Base-by-base conservation (phyloP, 345 rosid species). In the Citrus reticulata region DNA sequence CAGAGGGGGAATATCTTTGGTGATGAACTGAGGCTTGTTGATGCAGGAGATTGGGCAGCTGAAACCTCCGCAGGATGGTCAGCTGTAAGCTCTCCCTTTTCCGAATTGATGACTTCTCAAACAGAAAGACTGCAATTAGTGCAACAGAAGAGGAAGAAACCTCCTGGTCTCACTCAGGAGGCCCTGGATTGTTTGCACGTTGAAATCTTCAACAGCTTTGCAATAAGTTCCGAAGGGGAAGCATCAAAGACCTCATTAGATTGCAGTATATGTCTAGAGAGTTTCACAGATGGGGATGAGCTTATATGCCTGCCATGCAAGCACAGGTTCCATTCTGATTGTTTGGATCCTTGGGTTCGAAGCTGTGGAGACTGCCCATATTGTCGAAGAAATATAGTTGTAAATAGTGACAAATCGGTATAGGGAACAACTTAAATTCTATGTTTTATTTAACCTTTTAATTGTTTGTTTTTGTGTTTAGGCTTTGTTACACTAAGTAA, bases 281-380 rank as follows among this genome's bases (percentile, higher is more conserved):
- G 90, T 85, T 96, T 92, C 59, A 37, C 57, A 20, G 91, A 82
- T 46, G 94, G 91, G 17, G 97, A 92, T 57, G 80, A 62, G 62
- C 94, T 94, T 54, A 85, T 85, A 39, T 63, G 87, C 39, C 82
- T 92, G 39, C 91, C 96, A 0, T 93, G 97, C 63, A 87, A 73
- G 9, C 99, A 94, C 79, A 84, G 88, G 64, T 96, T 93, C 77
- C 99, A 94, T 76, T 87, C 87, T 4, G 77, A 80, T 62, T 95
- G 98, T 89, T 85, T 95, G 88, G 86, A 85, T 77, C 99, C 98
- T 16, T 95, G 99, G 99, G 82, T 95, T 77, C 88, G 84, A 78
- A 86, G 87, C 74, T 92, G 99, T 54, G 99, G 97, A 49, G 95
- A 96, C 79, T 96, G 99, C 79, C 98, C 99, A 1, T 96, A 90